phyloP scores from a whole-genome alignment of 2,329 filamentous ascomycete species.

The Penicillium sp. region DNA sequence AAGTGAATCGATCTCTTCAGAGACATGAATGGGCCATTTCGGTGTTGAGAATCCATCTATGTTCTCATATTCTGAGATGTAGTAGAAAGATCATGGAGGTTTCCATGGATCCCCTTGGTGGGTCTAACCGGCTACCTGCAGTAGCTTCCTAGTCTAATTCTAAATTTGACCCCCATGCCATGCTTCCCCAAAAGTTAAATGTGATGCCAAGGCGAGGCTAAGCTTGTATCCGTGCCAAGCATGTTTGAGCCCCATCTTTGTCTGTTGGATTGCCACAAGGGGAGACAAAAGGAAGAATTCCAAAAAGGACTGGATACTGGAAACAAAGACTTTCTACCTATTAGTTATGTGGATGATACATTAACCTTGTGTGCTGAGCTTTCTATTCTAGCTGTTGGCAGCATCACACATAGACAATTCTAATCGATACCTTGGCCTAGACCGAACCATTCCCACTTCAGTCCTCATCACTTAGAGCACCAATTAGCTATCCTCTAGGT shows the following conservation, averaged over 20 bases:
- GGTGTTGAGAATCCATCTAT: background rate
- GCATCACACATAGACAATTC: no score
- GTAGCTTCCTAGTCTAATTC: background rate
- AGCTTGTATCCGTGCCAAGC: background rate
- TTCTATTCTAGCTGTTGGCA: no score
- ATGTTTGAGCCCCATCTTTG: background rate
- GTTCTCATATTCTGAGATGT: background rate
- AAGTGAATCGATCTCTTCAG: background rate
- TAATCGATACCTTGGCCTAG: no score
- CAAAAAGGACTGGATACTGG: no score
- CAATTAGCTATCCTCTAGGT: no score
- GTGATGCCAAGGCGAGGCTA: no score
- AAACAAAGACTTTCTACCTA: no score
- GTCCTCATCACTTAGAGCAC: no score
- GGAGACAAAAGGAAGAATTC: background rate
- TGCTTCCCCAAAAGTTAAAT: no score
- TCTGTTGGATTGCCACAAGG: background rate
- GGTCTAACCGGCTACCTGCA: background rate
- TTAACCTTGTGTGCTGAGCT: no score
- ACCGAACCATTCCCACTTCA: no score
- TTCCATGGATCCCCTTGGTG: background rate
- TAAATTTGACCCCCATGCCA: background rate
- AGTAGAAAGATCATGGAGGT: background rate
- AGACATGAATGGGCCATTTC: background rate
- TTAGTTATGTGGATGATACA: no score